These are phyloP conservation scores for Babesia ovis DNA, from an alignment of 169 alveolate genomes.

Conservation along the genomic window DNA sequence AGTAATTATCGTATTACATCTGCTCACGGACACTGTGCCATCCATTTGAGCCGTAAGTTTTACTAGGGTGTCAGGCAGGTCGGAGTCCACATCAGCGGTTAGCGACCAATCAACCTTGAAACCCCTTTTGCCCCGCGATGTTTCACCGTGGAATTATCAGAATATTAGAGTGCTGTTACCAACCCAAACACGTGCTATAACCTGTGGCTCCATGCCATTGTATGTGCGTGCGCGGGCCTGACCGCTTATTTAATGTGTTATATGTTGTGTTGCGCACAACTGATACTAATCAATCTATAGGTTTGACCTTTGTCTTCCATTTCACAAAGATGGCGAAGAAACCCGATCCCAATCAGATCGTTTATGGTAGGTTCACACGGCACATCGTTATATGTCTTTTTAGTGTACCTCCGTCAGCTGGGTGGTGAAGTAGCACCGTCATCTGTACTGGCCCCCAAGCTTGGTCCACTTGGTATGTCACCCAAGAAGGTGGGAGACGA, in stretches of 20 bases:
- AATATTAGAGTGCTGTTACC: no score
- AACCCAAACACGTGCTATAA: no score
- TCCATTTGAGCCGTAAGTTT: slow-evolving; percentile 21
- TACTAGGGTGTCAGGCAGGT: slow-evolving; percentile 6
- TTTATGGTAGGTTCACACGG: slow-evolving; percentile 67
- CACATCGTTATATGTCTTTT: not conserved
- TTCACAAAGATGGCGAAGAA: slow-evolving; percentile 73
- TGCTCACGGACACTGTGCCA: slow-evolving; percentile 10
- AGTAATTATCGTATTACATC: not conserved
- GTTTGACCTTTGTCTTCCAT: not conserved
- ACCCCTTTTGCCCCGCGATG: no score
- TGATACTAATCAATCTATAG: not conserved
- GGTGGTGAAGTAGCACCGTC: slow-evolving; percentile 98
- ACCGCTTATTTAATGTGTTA: no score
- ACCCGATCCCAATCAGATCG: slow-evolving; percentile 81
- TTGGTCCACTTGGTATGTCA: slow-evolving; percentile 96
- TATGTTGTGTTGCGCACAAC: not conserved
- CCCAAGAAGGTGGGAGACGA: slow-evolving; percentile 97
- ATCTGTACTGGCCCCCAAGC: slow-evolving; percentile 96
- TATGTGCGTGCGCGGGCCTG: no score
- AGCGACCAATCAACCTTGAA: not conserved
- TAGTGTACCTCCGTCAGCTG: slow-evolving; percentile 92
- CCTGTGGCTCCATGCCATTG: not conserved
- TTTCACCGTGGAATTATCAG: no score
- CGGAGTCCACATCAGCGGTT: not conserved